Conservation (phyloP, 805 yeast species). For the Crinitomyces ghanaensis region DNA sequence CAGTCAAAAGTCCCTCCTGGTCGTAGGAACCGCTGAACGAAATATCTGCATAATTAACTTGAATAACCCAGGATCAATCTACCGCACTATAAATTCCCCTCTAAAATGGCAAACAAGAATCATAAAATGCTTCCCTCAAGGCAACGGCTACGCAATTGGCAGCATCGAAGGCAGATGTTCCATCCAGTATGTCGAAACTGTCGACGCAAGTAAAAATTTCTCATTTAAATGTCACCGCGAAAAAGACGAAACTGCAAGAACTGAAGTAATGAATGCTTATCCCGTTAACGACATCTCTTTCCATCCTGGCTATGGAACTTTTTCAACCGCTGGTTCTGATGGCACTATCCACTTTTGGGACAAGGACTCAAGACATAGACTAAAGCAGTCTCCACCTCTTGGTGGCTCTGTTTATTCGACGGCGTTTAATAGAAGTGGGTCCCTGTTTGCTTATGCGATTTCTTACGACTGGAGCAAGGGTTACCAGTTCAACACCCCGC, state of each 20-base stretch:
- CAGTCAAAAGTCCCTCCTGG: constrained; percentile 64
- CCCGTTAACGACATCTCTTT: constrained; percentile 71
- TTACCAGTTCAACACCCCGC: constrained; percentile 63
- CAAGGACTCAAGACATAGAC: constrained; percentile 77
- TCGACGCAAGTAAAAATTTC: constrained; percentile 51
- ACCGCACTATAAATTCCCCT: constrained; percentile 63
- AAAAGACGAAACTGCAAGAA: constrained; percentile 37
- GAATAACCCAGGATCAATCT: constrained; percentile 66
- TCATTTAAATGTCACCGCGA: constrained; percentile 94
- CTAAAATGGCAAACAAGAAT: constrained; percentile 82
- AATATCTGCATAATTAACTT: constrained; percentile 69
- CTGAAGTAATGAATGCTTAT: constrained; percentile 60
- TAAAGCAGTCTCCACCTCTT: constrained; percentile 58
- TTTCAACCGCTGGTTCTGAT: constrained; percentile 90
- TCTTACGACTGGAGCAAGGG: constrained; percentile 91
- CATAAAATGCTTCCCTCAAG: constrained; percentile 77
- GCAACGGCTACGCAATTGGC: constrained; percentile 87
- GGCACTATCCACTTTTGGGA: constrained; percentile 96
- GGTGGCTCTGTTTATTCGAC: constrained; percentile 58
- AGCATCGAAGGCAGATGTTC: constrained; percentile 95
- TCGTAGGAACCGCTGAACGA: constrained; percentile 89
- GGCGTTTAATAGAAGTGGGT: constrained; percentile 72
- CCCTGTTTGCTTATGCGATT: constrained; percentile 79
- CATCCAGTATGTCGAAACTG: constrained; percentile 78
- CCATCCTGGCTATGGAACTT: constrained; percentile 86